A percentile compares a stretch with the other conserved stretches of the same genome.
Conservation (phyloP, 2,329 filamentous ascomycete genomes). For the Sclerotinia glacialis region DNA sequence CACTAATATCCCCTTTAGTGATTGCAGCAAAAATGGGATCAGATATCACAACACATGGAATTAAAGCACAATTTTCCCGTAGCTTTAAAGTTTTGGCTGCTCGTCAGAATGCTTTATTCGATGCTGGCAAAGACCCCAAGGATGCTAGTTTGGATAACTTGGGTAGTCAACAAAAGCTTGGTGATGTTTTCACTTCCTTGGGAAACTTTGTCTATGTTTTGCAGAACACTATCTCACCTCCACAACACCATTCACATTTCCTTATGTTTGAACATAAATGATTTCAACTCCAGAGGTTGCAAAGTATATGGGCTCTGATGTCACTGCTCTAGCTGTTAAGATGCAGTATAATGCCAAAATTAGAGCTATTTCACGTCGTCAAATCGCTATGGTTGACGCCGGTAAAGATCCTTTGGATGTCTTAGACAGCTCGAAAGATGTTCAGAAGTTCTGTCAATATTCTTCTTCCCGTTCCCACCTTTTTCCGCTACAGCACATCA, state of each 20-base stretch:
- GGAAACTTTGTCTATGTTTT: not conserved
- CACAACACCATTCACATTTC: not conserved
- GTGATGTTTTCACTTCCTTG: not conserved
- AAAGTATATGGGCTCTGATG: constrained; percentile 31
- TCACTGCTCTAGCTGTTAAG: constrained; percentile 28
- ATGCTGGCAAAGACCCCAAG: constrained; percentile 46
- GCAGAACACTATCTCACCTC: too few species aligned
- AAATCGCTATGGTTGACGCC: constrained; percentile 46
- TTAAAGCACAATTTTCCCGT: constrained; percentile 58
- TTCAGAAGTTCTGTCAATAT: constrained; percentile 8
- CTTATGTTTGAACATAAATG: not conserved
- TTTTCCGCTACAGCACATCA: not conserved
- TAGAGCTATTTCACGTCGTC: constrained; percentile 51
- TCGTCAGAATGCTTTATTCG: constrained; percentile 46
- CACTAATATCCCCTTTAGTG: not conserved
- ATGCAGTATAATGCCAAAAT: constrained; percentile 38
- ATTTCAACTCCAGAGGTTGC: constrained; percentile 23
- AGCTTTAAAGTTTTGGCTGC: constrained; percentile 53
- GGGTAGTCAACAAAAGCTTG: not conserved
- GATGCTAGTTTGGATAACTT: constrained; percentile 1
- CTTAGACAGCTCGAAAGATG: not conserved
- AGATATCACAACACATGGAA: constrained; percentile 54
- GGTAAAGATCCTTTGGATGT: constrained; percentile 44
- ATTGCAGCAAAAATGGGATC: constrained; percentile 38
- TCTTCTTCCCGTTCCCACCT: not conserved